Base-by-base conservation (phyloP, 306 rosid genomes). In the Comarum palustre region DNA sequence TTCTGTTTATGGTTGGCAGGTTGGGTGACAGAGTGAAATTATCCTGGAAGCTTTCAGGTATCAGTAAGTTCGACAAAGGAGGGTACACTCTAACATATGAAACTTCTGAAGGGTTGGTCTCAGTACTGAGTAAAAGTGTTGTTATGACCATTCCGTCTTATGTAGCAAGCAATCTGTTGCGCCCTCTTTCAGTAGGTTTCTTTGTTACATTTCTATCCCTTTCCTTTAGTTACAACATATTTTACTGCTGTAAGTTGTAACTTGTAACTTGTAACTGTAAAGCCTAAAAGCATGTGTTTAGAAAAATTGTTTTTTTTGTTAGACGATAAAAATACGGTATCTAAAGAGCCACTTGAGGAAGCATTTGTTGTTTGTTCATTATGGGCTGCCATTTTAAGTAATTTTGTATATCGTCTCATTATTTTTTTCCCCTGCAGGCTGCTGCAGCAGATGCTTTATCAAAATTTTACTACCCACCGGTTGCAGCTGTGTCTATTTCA, bases 401-500 rank as follows among this genome's bases (percentile, higher is more conserved):
- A 73, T 54, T 62, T 68, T 80, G 41, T 68, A 71, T 71, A 36
- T 68, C 1, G 1, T 38, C 1, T n/a, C 75, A 7, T 61, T 66
- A 73, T 58, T 41, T 46, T 72, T 43, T 79, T 71, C 10, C 31
- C 31, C 69, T 81, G 82, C 89, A 94, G 99, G 82, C 80, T 45
- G 74, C 85, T 74, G 91, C 97, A 48, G 95, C 97, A 73, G 97
- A 94, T 85, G 88, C 93, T 51, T 92, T 94, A 76, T 86, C 95
- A 32, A 87, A 91, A 78, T 89, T 91, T 71, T 87, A 88, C 69
- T 94, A 89, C 82, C 99, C 99, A 76, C 99, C 99, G 14, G 95
- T 91, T 76, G 97, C 99, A 64, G 90, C 96, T 38, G 97, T 94
- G 76, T 88, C 99, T 19, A 60, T 94, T 74, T 91, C 99, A 80